Evolutionary conservation across 2,329 filamentous ascomycete genomes (phyloP).

Genomic region (Rosellinia necatrix): DNA sequence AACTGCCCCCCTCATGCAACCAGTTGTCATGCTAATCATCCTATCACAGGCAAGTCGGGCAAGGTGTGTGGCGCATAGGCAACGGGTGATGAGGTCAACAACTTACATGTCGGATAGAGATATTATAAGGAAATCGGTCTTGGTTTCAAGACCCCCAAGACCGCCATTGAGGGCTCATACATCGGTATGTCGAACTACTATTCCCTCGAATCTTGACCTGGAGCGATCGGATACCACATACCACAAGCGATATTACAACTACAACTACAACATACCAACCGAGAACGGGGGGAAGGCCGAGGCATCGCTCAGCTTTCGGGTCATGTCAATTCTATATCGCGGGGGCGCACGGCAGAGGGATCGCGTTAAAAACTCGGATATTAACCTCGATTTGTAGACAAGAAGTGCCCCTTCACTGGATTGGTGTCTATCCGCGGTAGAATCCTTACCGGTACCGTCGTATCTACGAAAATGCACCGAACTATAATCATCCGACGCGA

Average conservation of each 20-base stretch:
- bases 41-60: slow-evolving; percentile 49
- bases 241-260: background rate
- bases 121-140: slow-evolving; percentile 99
- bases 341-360: background rate
- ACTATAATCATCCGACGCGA: slow-evolving; percentile 99
- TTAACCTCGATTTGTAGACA: slow-evolving; percentile 66
- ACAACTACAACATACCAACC: background rate
- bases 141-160: slow-evolving; percentile 98
- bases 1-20: background rate
- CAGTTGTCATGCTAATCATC: slow-evolving; percentile 9
- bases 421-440: slow-evolving; percentile 99
- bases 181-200: slow-evolving; percentile 76
- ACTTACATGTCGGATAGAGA: slow-evolving; percentile 33
- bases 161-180: slow-evolving; percentile 97
- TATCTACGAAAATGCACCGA: slow-evolving; percentile 99
- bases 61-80: slow-evolving; percentile 67
- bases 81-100: slow-evolving; percentile 10
- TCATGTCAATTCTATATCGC: background rate
- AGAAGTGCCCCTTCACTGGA: slow-evolving; percentile 99
- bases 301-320: background rate
- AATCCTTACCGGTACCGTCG: slow-evolving; percentile 98
- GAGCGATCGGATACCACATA: background rate
- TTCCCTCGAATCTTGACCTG: background rate
- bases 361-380: background rate
- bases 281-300: background rate